Base-by-base conservation (phyloP, 2,329 filamentous ascomycete genomes). In the Calonectria pauciramosa region DNA sequence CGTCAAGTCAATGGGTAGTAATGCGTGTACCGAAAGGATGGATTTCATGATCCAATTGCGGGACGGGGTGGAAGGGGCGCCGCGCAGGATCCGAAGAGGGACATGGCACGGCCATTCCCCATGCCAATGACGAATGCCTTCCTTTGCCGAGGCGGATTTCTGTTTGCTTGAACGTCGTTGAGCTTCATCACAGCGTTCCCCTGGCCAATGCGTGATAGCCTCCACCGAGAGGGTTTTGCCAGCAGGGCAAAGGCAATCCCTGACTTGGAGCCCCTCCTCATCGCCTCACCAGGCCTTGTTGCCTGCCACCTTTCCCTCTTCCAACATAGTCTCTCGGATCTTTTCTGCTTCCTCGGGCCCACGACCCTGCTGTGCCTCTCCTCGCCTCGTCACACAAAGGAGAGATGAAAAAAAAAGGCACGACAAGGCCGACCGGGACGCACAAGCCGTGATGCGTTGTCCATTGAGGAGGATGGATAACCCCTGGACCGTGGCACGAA, bases 141-240 rank as follows among this genome's bases (percentile, higher is more conserved):
- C 20, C 41, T 47, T 11, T 20, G 18, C 41, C 20, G 8, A 20
- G 20, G 41, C 20, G 20, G 18, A n/a, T n/a, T 47, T 11, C 41
- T 4, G 20, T 20, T 47, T 9, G 41, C 41, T n/a, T 47, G 2
- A 8, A 47, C 41, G 9, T n/a, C 9, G 41, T n/a, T 6, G 16
- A 44, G 11, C 26, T 63, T 44, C 59, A 18, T 28, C 36, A 26
- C 38, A 70, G 52, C 71, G 54, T 32, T 26, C 67, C 67, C 73
- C 71, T n/a, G 60, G 52, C 44, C 16, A 56, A 34, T 38, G 4
- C 20, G n/a, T 70, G 49, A 73, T 73, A 52, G 68, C 47, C 68
- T 74, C 64, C 23, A 18, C 59, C 14, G 16, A 47, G 26, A 47
- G 41, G 32, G 20, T 23, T 23, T 60, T 60, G 32, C 54, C 34